These are phyloP conservation scores for Podosphaera xanthii DNA, from an alignment of 2,329 filamentous ascomycete genomes.

Conservation along the genomic window DNA sequence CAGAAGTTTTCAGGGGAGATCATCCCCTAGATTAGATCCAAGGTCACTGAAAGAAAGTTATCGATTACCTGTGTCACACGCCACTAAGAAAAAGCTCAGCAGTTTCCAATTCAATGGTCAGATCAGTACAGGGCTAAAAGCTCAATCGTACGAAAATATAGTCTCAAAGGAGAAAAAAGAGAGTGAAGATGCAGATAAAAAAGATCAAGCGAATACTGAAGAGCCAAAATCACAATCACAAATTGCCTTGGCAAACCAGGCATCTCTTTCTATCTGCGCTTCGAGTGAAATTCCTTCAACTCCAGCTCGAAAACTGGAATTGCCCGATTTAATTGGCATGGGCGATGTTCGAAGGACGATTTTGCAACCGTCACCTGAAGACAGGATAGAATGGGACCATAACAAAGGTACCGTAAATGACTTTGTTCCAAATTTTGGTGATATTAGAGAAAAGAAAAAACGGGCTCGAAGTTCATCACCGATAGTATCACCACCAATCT, in stretches of 20 bases:
- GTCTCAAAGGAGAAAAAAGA: slow-evolving; percentile 12
- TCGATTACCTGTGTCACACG: slow-evolving; percentile 22
- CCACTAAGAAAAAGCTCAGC: slow-evolving; percentile 36
- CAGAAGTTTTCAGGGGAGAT: slow-evolving; percentile 13
- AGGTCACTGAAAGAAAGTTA: slow-evolving; percentile 13
- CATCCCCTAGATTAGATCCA: slow-evolving; percentile 4
- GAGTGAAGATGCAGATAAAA: slow-evolving; percentile 5
- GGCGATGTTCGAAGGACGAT: slow-evolving; percentile 20
- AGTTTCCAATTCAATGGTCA: slow-evolving; percentile 27
- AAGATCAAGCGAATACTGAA: background rate
- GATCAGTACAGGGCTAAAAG: slow-evolving; percentile 8
- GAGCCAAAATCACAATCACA: background rate
- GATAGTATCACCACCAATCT: slow-evolving; percentile 36
- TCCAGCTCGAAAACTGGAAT: slow-evolving; percentile 28
- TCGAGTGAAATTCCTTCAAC: slow-evolving; percentile 20
- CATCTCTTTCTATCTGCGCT: slow-evolving; percentile 6
- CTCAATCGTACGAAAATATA: slow-evolving; percentile 7
- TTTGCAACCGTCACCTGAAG: slow-evolving; percentile 32
- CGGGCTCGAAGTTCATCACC: slow-evolving; percentile 55
- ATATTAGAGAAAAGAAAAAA: slow-evolving; percentile 27
- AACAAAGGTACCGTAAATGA: slow-evolving; percentile 22
- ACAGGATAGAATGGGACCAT: slow-evolving; percentile 36
- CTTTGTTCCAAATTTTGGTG: slow-evolving; percentile 22
- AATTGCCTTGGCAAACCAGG: slow-evolving; percentile 3
- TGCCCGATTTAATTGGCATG: slow-evolving; percentile 32